phyloP scores from a whole-genome alignment of 805 yeast genomes.

The Zygosaccharomyces siamensis region DNA sequence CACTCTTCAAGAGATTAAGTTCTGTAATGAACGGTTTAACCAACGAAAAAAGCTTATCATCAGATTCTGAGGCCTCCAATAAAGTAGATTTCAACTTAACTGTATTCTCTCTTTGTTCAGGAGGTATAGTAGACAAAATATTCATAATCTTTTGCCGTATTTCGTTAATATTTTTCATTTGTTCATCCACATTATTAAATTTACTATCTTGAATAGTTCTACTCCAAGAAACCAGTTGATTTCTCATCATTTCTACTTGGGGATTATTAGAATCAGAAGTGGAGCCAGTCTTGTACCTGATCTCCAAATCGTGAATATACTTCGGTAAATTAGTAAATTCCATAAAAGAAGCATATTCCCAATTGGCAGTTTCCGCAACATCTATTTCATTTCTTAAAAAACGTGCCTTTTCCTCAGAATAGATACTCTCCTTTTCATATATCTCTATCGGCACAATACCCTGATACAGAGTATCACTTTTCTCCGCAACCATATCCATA shows the following conservation, averaged over 20 bases:
- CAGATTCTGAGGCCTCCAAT: conserved; percentile 57
- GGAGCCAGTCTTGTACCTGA: conserved; percentile 31
- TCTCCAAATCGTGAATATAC: conserved; percentile 51
- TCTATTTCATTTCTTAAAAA: conserved; percentile 71
- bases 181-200: conserved; percentile 26
- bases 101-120: conserved; percentile 50
- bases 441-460: conserved; percentile 81
- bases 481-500: conserved; percentile 37
- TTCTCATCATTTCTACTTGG: conserved; percentile 29
- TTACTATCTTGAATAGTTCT: conserved; percentile 24
- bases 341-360: conserved; percentile 70
- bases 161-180: conserved; percentile 37
- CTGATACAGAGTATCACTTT: conserved; percentile 56
- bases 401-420: conserved; percentile 85
- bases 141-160: conserved; percentile 36
- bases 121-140: conserved; percentile 33
- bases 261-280: conserved; percentile 19
- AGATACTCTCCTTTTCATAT: conserved; percentile 80
- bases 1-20: conserved; percentile 42
- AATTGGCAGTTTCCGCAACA: conserved; percentile 67
- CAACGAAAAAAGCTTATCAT: conserved; percentile 47
- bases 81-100: conserved; percentile 54
- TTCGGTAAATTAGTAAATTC: conserved; percentile 77
- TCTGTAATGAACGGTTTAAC: conserved; percentile 42
- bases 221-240: conserved; percentile 31